Base-by-base conservation (phyloP, 2,329 filamentous ascomycete genomes). In the Rutstroemia sp. region DNA sequence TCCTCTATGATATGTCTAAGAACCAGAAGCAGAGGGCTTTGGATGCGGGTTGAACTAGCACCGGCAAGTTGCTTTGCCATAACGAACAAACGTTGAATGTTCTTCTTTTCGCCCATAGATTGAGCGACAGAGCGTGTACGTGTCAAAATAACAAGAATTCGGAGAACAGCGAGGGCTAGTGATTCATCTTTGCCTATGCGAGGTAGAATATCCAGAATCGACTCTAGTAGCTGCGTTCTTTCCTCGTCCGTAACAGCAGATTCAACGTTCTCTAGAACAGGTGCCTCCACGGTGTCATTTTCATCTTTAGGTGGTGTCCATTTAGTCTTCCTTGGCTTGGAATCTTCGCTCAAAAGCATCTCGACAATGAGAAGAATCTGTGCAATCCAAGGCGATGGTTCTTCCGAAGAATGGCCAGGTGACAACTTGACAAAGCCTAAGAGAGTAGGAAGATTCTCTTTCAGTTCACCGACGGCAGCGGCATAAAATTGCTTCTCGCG, bases 1-100 rank as follows among this genome's bases (percentile, higher is more conserved):
- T 99, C 95, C 72, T 99, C 94, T 54, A 97, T 83, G 61, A 99
- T 86, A 67, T 99, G 94, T 42, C 95, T 86, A 45, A 99, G 75
- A 52, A 96, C 86, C 12, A 92, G 81, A 80, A 97, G 86, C 34
- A 71, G 48, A 37, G 68, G 68, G 60, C 80, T 79, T 60, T 86
- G 82, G 9, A 99, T 79, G 54, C 86, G 86, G 54, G 88, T 82
- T 30, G 90, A 88, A 6, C 88, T 87, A 30, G 84, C 80, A 25
- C 88, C 88, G 19, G 89, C 86, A 58, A 97, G 81, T 70, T 97
- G 92, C 70, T 95, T 95, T 57, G 92, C 84, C 89, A 97, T 96
- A 51, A 96, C 82, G 71, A 99, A 97, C 21, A 99, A 76, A 27
- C 90, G 82, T 67, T 94, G 89, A 49, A 99, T 78, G 64, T 95